Evolutionary conservation across 179 eudicot species (phyloP), one percentile per base, ranked within the genome.

Genomic region (Kewa caespitosa): DNA sequence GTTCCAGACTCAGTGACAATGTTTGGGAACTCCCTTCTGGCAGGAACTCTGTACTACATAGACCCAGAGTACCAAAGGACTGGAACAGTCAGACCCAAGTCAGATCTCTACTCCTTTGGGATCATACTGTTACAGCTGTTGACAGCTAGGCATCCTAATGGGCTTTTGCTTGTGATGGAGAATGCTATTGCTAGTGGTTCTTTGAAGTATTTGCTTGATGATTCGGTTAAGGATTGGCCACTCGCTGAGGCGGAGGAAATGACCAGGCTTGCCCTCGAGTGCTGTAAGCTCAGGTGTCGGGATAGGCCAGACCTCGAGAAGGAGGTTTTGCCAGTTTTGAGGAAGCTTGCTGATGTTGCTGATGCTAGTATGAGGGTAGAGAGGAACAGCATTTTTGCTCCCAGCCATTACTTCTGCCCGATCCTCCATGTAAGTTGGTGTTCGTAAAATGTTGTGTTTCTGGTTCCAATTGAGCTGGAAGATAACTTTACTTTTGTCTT

Each of bases 41-140:
- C 87, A 27, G 87, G 87, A 38, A 85, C 83, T 33, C 71, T 85
- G 11, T 82, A 79, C 61, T 85, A 85, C 41, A 76, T 82, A 15
- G 87, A 85, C 64, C 87, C 87, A 1, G 87, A 85, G 61, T 85
- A 85, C 67, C 85, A 82, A 61, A 76, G 87, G 70, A 85, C 87
- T 10, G 85, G 87, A 33, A 82, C 83, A 46, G 85, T 85, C 30
- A 70, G 85, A 30, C 80, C 87, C 8, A 81, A 85, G 71, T 85
- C 87, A 37, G 87, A 85, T 50, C 65, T 85, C 8, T 85, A 85
- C 61, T 85, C 87, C 39, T 77, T 85, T 22, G 87, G 87, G 22
- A 82, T 85, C 30, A 82, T 85, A 70, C 75, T 85, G 27, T 70
- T 85, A 3, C 87, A 82, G 42, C 33, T 85, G 9, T 67, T 85